Percentiles rank a stretch among this genome's conserved stretches.
Evolutionary conservation across 441 rosid species (phyloP).

Genomic region (Erysimum cheiri): DNA sequence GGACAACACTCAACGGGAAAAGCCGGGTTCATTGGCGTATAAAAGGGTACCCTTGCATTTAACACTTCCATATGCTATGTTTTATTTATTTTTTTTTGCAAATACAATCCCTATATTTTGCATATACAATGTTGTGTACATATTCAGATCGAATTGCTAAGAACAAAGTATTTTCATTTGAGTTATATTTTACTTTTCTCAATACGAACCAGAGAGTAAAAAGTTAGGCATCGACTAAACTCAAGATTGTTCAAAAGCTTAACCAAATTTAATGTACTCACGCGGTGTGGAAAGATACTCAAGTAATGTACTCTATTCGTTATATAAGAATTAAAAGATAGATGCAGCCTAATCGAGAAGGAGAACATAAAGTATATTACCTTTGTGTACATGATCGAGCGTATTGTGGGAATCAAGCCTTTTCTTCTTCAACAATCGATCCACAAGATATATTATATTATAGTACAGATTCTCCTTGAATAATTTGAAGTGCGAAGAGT

Average conservation of each 20-base stretch:
- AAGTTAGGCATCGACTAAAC: neutral
- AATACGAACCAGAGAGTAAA: neutral
- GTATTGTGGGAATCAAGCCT: slow-evolving; percentile 41
- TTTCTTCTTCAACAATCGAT: slow-evolving; percentile 40
- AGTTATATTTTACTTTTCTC: neutral
- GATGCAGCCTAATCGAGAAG: slow-evolving; percentile 31
- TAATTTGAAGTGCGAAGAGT: slow-evolving; percentile 10
- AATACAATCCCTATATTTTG: neutral
- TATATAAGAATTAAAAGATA: neutral
- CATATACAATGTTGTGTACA: neutral
- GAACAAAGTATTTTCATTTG: neutral
- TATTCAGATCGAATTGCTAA: neutral
- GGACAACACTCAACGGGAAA: slow-evolving; percentile 46
- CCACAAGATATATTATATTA: slow-evolving; percentile 24
- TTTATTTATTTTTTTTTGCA: neutral
- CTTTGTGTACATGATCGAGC: slow-evolving; percentile 36
- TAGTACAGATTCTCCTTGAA: slow-evolving; percentile 33
- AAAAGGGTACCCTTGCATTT: slow-evolving; percentile 50
- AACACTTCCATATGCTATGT: slow-evolving; percentile 46
- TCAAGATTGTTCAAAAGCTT: neutral
- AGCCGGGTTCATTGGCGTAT: slow-evolving; percentile 76
- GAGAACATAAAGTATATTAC: slow-evolving; percentile 37
- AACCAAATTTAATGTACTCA: neutral
- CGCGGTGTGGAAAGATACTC: slow-evolving; percentile 6
- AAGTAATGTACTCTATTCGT: slow-evolving; percentile 1